phyloP scores from a whole-genome alignment of 176 grass and related monocot species.

The Neostapfia colusana region DNA sequence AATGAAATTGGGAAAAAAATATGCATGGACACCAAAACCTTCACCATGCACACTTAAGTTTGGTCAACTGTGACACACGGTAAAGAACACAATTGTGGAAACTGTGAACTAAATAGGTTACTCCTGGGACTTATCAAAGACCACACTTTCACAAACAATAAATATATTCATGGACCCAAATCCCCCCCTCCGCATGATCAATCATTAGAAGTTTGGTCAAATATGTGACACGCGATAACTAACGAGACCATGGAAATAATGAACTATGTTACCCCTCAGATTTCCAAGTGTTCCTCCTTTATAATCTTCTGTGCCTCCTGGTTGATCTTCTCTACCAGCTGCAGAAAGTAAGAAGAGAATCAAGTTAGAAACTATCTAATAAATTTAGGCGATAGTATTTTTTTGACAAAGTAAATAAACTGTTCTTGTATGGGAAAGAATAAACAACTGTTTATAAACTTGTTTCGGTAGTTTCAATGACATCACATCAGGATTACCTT shows the following conservation, averaged over 20 bases:
- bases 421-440: not conserved
- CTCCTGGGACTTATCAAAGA: not conserved
- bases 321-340: constrained; percentile 61
- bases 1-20: not conserved
- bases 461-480: constrained; percentile 49
- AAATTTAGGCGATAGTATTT: not conserved
- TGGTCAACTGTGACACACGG: not conserved
- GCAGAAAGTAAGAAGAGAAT: constrained; percentile 8
- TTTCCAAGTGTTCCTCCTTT: constrained; percentile 51
- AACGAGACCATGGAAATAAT: not conserved
- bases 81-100: not conserved
- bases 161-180: not conserved
- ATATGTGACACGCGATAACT: not conserved
- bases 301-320: constrained; percentile 55
- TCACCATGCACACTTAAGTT: not conserved
- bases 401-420: not conserved
- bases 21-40: not conserved
- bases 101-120: not conserved
- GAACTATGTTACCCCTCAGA: not conserved
- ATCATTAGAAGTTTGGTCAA: not conserved
- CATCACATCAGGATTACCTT: constrained; percentile 46
- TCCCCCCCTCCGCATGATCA: not conserved
- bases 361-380: constrained; percentile 14
- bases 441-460: constrained; percentile 18
- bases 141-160: not conserved